Base-by-base conservation (phyloP, 2,329 filamentous ascomycete genomes). In the Fusarium chaquense region DNA sequence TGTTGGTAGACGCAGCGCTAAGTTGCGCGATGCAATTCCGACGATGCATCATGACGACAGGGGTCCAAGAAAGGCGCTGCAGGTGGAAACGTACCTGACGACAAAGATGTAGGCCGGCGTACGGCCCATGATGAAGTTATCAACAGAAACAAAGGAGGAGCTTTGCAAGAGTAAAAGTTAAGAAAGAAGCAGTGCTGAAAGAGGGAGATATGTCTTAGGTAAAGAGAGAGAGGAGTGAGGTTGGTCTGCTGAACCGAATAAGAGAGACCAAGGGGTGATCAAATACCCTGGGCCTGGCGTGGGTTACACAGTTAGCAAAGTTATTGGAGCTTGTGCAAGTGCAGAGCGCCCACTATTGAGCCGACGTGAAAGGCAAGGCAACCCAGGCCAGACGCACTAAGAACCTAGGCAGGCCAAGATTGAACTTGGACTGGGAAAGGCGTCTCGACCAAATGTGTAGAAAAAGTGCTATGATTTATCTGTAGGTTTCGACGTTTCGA, bases 81-180 rank as follows among this genome's bases (percentile, higher is more conserved):
- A 55, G 58, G 64, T 59, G 46, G 50, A 62, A 49, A 75, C 77
- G 40, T 68, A 81, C 81, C 84, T 81, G 57, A 83, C 81, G 69
- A 83, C 81, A 68, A 83, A 83, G 50, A 83, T 77, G 68, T 80
- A 81, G 56, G 81, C 81, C 57, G 81, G 81, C 60, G 80, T 80
- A 52, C 76, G 77, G 63, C 79, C 81, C 81, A 83, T 83, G 61
- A 67, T 78, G 65, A 51, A 61, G 60, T 58, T 26, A 36, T 55
- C 40, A 45, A 51, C 59, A 54, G 62, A 49, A 50, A 22, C 41
- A 45, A 57, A 49, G 51, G 41, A 44, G 22, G 45, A 40, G 56
- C 38, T 18, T 41, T 44, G 35, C n/a, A 44, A 47, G 38, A 61
- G 36, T 30, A 18, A 20, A 62, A 41, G 52, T 41, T 26, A 59